Evolutionary conservation across 768 basidiomycete genomes (phyloP).

Genomic region (Clavulina sp.): DNA sequence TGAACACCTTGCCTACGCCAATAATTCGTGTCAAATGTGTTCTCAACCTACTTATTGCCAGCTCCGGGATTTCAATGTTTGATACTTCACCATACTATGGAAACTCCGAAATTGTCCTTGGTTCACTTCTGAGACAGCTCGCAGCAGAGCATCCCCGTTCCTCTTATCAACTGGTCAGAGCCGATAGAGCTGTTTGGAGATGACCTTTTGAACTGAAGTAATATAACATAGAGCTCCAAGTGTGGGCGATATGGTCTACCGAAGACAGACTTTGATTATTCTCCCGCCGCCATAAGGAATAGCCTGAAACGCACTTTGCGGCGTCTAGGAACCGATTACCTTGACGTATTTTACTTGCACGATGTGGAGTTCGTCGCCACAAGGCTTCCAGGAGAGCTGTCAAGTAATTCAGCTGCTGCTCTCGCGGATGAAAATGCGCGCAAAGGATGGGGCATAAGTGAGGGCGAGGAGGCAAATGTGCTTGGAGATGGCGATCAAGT

Average conservation of each 20-base stretch:
- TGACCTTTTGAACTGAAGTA: not conserved
- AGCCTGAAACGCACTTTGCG: conserved; percentile 49
- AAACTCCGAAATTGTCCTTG: conserved; percentile 59
- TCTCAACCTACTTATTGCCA: too few relatives aligned
- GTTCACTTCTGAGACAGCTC: conserved; percentile 39
- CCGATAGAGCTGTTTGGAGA: not conserved
- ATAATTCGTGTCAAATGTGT: not conserved
- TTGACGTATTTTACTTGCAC: conserved; percentile 70
- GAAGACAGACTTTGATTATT: conserved; percentile 50
- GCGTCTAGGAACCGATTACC: conserved; percentile 55
- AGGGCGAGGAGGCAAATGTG: conserved; percentile 37
- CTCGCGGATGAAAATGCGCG: conserved; percentile 29
- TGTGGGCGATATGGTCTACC: conserved; percentile 55
- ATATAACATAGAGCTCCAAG: conserved; percentile 50
- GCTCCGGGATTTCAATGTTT: conserved; percentile 67
- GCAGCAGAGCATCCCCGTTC: conserved; percentile 55
- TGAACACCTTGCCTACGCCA: conserved; percentile 19
- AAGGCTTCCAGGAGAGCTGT: conserved; percentile 26
- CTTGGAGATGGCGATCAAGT: conserved; percentile 54
- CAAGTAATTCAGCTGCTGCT: conserved; percentile 40
- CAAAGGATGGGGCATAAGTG: conserved; percentile 44
- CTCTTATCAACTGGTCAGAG: conserved; percentile 51
- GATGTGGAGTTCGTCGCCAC: conserved; percentile 67
- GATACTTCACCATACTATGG: conserved; percentile 76
- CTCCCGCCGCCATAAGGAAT: conserved; percentile 41